Percentiles rank a stretch among this genome's conserved stretches.
Conservation (phyloP, 345 rosid genomes). For the Gossypium rotundifolium region DNA sequence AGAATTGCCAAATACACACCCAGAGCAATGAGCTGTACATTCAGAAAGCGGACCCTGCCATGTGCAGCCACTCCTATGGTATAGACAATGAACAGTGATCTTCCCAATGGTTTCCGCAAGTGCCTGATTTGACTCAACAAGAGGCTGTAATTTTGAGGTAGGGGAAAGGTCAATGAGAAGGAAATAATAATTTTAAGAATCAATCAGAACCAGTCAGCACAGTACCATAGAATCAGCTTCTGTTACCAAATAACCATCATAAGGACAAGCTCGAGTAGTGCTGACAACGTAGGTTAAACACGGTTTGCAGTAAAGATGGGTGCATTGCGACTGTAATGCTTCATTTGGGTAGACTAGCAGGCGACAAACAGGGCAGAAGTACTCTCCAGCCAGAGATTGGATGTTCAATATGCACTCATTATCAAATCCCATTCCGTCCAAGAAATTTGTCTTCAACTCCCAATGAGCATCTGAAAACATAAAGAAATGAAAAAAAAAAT, state of each 20-base stretch:
- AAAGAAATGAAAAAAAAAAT: not conserved
- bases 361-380: constrained; percentile 77
- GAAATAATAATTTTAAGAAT: not conserved
- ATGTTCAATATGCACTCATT: constrained; percentile 64
- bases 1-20: constrained; percentile 67
- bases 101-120: constrained; percentile 67
- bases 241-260: constrained; percentile 72
- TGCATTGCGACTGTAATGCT: constrained; percentile 77
- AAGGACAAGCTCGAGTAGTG: constrained; percentile 74
- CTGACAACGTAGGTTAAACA: constrained; percentile 52
- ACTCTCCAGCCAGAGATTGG: constrained; percentile 70
- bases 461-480: not conserved
- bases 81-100: constrained; percentile 55
- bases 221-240: constrained; percentile 76
- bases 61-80: constrained; percentile 73
- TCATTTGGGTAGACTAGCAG: constrained; percentile 72
- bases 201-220: not conserved
- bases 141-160: constrained; percentile 46
- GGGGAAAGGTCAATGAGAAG: constrained; percentile 4
- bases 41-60: constrained; percentile 74
- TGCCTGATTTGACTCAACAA: constrained; percentile 50
- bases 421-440: constrained; percentile 59
- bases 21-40: constrained; percentile 60
- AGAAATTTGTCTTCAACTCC: constrained; percentile 8
- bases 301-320: constrained; percentile 74